These are phyloP conservation scores for Beauveria pseudobassiana DNA, from an alignment of 2,329 filamentous ascomycete genomes.

Conservation along the genomic window DNA sequence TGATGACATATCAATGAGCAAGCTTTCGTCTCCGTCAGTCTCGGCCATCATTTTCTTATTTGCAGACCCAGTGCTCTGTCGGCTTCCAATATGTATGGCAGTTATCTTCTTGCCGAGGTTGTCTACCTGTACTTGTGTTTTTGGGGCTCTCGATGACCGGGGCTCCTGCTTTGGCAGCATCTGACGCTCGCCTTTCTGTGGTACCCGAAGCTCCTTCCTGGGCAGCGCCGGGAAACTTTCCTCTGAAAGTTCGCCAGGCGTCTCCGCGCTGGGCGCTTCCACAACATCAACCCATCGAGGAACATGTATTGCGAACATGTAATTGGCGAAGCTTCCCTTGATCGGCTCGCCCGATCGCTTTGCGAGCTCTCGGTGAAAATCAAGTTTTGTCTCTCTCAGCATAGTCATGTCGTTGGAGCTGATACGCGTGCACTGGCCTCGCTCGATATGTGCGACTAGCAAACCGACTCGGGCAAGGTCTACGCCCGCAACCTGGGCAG, in stretches of 20 bases:
- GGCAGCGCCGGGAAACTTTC: neutral
- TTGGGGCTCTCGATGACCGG: neutral
- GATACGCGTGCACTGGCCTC: constrained; percentile 30
- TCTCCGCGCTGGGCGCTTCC: neutral
- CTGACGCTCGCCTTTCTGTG: neutral
- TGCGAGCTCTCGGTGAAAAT: constrained; percentile 26
- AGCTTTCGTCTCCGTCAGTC: neutral
- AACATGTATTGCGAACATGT: constrained; percentile 15
- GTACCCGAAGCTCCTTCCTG: neutral
- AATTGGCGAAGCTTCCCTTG: constrained; percentile 21
- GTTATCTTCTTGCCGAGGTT: neutral
- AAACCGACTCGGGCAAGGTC: constrained; percentile 22
- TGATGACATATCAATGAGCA: neutral
- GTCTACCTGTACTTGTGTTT: neutral
- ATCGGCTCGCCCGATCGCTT: constrained; percentile 19
- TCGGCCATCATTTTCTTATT: neutral
- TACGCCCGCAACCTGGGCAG: constrained; percentile 39
- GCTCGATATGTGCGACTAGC: constrained; percentile 41
- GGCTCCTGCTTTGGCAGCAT: neutral
- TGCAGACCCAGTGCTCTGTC: neutral
- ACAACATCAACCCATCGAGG: neutral
- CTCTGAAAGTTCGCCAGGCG: neutral
- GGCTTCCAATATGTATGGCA: neutral
- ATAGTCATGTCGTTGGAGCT: constrained; percentile 23
- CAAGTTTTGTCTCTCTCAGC: constrained; percentile 28